Base-by-base conservation (phyloP, 805 yeast genomes). In the Torulaspora quercuum region DNA sequence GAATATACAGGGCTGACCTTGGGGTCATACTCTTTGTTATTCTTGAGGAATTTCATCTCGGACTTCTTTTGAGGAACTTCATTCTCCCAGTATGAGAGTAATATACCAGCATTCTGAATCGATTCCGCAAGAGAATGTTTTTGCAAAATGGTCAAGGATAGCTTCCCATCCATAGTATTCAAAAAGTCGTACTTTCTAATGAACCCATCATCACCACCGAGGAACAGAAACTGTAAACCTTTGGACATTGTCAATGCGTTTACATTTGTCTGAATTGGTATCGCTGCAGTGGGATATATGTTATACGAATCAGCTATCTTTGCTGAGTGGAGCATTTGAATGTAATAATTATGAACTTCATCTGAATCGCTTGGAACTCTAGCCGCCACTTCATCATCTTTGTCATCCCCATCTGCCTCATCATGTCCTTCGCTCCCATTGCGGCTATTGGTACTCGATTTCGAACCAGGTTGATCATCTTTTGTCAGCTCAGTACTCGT, bases 161-260 rank as follows among this genome's bases (percentile, higher is more conserved):
- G 68, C 48, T 82, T 83, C 11, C 97, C 97, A 52, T 84, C 89
- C 15, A 92, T 73, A 1, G 96, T 82, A 21, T 81, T 82, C 25
- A 80, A 72, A 45, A 92, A 81, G 61, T 92, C 95, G 63, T 82
- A 92, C 55, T 84, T 88, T 31, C 98, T 69, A 21, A 92, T 83
- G 51, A 79, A 85, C 4, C 98, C 98, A 60, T 92, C 98, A 47
- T 83, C 90, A 7, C 97, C 97, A 13, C 98, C 98, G 1, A 95
- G 81, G 51, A 89, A 82, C 25, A 92, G 68, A 82, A 88, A 89
- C 53, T 80, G 80, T 26, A 88, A 80, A 5, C 94, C 95, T 50
- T 75, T 76, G 1, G 95, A 75, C 29, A 87, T 66, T 2, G 89
- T 81, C 22, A 90, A 49, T 2, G 92, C 73, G 60, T 87, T 87